Evolutionary conservation across 2,329 filamentous ascomycete genomes (phyloP).

Genomic region (Pseudonectria buxi): DNA sequence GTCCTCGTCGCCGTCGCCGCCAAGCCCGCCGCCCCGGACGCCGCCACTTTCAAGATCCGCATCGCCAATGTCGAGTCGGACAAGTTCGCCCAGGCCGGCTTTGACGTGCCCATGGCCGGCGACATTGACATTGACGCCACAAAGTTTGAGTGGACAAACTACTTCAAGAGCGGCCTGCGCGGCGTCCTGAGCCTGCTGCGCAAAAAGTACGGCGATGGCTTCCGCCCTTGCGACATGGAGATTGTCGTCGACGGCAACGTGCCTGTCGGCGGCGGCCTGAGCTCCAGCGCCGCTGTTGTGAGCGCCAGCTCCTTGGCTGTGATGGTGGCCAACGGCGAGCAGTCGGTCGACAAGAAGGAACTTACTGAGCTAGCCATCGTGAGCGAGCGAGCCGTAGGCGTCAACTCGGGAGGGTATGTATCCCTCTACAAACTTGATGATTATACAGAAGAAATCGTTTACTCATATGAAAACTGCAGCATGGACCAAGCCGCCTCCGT

Average conservation of each 20-base stretch:
- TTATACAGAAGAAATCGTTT: background rate
- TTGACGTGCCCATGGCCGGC: conserved; percentile 58
- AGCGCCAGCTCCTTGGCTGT: conserved; percentile 85
- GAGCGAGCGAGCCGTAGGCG: conserved; percentile 86
- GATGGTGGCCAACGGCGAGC: conserved; percentile 75
- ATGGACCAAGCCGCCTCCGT: conserved; percentile 98
- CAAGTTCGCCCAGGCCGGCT: conserved; percentile 70
- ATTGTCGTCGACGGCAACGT: conserved; percentile 88
- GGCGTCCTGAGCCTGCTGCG: conserved; percentile 75
- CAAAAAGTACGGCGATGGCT: conserved; percentile 54
- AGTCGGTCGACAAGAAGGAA: conserved; percentile 79
- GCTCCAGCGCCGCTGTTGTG: conserved; percentile 89
- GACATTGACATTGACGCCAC: conserved; percentile 76
- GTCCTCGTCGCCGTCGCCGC: conserved; percentile 74
- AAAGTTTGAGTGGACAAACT: conserved; percentile 93
- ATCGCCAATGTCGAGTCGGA: conserved; percentile 71
- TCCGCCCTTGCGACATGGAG: conserved; percentile 69
- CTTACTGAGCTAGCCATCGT: conserved; percentile 90
- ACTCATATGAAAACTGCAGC: conserved; percentile 36
- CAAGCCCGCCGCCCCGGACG: conserved; percentile 40
- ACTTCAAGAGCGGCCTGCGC: conserved; percentile 87
- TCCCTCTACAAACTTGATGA: conserved; percentile 2
- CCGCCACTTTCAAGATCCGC: conserved; percentile 58
- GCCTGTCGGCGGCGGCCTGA: conserved; percentile 84
- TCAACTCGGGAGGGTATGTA: conserved; percentile 85